Base-by-base conservation (phyloP, 2,329 filamentous ascomycete species). In the Ampelomyces quisqualis region DNA sequence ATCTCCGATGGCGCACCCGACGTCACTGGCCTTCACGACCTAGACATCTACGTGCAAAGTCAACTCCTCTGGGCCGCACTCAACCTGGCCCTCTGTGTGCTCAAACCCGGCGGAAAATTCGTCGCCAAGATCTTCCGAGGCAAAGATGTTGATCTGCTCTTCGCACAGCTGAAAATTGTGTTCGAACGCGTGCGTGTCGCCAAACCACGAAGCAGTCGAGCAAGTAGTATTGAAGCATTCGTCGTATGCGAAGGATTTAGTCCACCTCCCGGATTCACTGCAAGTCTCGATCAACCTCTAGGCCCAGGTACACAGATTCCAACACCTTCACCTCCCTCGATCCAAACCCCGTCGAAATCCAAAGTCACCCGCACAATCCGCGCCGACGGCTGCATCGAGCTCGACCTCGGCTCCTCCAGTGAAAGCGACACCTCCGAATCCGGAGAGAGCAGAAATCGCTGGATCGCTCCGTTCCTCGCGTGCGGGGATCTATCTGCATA, bases 101-200 rank as follows among this genome's bases (percentile, higher is more conserved):
- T 98, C 15, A 86, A 87, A 45, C 90, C 90, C 0, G 93, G 93
- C 29, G 93, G 93, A 49, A 95, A 89, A 62, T 98, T 98, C 58
- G 91, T 98, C 6, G 93, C 93, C 45, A 98, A 98, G 75, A 96
- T 98, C 47, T 98, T 98, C 73, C 77, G 93, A 11, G 90, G 88
- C 11, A 85, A 90, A 56, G 93, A 97, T 60, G 90, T 97, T n/a
- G 93, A 97, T 63, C 75, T 97, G 17, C 80, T 98, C 7, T 97
- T 93, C 63, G 90, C 90, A 2, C 93, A 98, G 67, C 79, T 98
- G 38, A 93, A 90, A 66, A 81, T 91, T 14, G 90, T 97, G 39
- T 98, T 98, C 55, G 81, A 86, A 52, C 76, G 81, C 38, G 93
- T 98, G 28, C 81, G 88, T 15, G 89, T 97, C 11, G 90, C 93